Conservation (phyloP, 1,284 basidiomycete species). For the Apiotrichum mycotoxinovorans region DNA sequence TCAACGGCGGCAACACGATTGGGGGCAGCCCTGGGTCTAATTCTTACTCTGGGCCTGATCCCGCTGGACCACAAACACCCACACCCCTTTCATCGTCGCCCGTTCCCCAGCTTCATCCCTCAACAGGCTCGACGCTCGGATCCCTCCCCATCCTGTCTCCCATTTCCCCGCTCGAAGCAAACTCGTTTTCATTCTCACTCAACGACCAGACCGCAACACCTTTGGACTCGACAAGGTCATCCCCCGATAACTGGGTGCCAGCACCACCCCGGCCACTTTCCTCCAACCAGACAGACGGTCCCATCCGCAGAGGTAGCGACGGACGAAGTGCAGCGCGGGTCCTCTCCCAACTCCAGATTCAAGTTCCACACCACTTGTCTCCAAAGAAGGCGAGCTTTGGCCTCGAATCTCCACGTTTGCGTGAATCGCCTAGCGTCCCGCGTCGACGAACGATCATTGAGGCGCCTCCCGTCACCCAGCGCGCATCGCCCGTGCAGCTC, state of each 20-base stretch:
- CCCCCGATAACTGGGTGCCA: neutral
- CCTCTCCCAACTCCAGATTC: slow-evolving; percentile 5
- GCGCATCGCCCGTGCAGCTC: neutral
- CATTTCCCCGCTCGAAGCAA: slow-evolving; percentile 26
- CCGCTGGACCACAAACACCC: neutral
- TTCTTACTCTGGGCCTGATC: neutral
- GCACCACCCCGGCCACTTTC: neutral
- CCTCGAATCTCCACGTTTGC: slow-evolving; percentile 23
- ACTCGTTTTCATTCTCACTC: slow-evolving; percentile 9
- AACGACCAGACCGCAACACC: neutral
- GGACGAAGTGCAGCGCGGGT: slow-evolving; percentile 7
- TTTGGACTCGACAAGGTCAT: no score
- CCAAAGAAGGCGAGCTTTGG: slow-evolving; percentile 14
- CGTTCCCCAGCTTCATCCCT: neutral
- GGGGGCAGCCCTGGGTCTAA: neutral
- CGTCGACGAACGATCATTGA: slow-evolving; percentile 38
- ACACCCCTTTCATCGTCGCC: neutral
- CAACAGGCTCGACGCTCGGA: slow-evolving; percentile 4
- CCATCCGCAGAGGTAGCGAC: slow-evolving; percentile 6
- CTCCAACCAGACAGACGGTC: slow-evolving; percentile 4
- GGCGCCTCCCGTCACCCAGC: neutral
- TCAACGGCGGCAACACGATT: neutral
- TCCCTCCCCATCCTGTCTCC: slow-evolving; percentile 30
- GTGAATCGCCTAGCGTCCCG: slow-evolving; percentile 32
- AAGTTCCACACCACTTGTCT: slow-evolving; percentile 12